Base-by-base conservation (phyloP, 208 protist genomes). In the Balamuthia mandrillaris region DNA sequence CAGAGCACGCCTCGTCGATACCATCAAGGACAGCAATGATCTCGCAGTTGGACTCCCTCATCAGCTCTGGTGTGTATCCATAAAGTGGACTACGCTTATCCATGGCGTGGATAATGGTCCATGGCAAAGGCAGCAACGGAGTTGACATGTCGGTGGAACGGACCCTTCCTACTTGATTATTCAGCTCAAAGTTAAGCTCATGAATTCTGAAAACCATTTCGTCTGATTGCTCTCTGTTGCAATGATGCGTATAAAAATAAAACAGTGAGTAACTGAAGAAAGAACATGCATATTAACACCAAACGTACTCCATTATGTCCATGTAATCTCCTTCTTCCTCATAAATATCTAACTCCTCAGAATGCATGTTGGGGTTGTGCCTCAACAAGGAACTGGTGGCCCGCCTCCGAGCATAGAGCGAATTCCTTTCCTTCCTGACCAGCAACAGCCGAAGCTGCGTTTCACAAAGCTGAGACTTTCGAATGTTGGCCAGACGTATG, bases 141-240 rank as follows among this genome's bases (percentile, higher is more conserved):
- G 74, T 65, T 3, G 74, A 44, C 18, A 66, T 65, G 27, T 63
- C 74, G 58, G 72, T 61, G 42, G 29, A 6, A 41, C 3, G 21
- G 33, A 31, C 33, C 74, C 74, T 61, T 24, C 37, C n/a, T 35
- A 65, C 52, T 42, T 52, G 41, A 5, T 35, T 51, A 35, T 82
- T 66, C 10, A 82, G 29, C 49, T 82, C 74, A 63, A 39, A 82
- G n/a, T 82, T 82, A 9, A 82, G 74, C 39, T 82, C 74, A 37
- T 82, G 74, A 27, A 82, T 45, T 31, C 74, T 31, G 21, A 66
- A 63, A n/a, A n/a, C n/a, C n/a, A n/a, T n/a, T n/a, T n/a, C n/a
- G n/a, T n/a, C n/a, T n/a, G n/a, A n/a, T n/a, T n/a, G n/a, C n/a
- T n/a, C n/a, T n/a, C n/a, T n/a, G n/a, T n/a, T n/a, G n/a, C n/a